These are phyloP conservation scores for Suhomyces atakaporum DNA, from an alignment of 1,139 yeast species.

Conservation along the genomic window DNA sequence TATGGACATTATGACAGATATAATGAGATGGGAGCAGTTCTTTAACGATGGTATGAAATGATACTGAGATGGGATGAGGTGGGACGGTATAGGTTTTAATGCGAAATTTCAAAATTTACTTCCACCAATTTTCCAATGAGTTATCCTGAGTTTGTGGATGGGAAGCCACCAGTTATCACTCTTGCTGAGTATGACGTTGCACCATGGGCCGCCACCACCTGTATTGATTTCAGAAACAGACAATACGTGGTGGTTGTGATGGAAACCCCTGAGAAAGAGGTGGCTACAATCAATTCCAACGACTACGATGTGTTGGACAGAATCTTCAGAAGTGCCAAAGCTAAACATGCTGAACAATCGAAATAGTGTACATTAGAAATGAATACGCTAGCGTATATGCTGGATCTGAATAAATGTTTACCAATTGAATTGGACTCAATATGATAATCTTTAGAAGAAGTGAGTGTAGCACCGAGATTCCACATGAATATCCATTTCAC, in stretches of 20 bases:
- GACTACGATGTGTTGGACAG: constrained; percentile 42
- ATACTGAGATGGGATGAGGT: neutral
- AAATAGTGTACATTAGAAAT: constrained; percentile 10
- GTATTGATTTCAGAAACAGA: constrained; percentile 43
- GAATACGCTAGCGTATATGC: constrained; percentile 8
- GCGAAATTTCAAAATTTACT: too few species aligned
- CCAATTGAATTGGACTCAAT: too few species aligned
- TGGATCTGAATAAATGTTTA: too few species aligned
- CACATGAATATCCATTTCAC: constrained; percentile 80
- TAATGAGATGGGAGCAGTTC: neutral
- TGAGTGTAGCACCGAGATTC: constrained; percentile 81
- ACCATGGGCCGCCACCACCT: constrained; percentile 53
- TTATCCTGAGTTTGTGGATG: constrained; percentile 49
- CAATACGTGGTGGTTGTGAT: constrained; percentile 49
- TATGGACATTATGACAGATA: constrained; percentile 8
- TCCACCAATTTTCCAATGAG: constrained; percentile 11
- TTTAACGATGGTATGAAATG: neutral
- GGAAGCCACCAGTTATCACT: constrained; percentile 49
- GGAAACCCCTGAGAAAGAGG: constrained; percentile 44
- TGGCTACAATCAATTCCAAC: constrained; percentile 41
- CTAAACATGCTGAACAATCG: constrained; percentile 15
- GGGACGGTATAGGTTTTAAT: neutral
- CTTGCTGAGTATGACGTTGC: constrained; percentile 53
- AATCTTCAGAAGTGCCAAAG: constrained; percentile 51
- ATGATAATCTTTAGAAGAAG: constrained; percentile 54